phyloP scores from a whole-genome alignment of 176 grass and related monocot species.

The Ensete ventricosum region DNA sequence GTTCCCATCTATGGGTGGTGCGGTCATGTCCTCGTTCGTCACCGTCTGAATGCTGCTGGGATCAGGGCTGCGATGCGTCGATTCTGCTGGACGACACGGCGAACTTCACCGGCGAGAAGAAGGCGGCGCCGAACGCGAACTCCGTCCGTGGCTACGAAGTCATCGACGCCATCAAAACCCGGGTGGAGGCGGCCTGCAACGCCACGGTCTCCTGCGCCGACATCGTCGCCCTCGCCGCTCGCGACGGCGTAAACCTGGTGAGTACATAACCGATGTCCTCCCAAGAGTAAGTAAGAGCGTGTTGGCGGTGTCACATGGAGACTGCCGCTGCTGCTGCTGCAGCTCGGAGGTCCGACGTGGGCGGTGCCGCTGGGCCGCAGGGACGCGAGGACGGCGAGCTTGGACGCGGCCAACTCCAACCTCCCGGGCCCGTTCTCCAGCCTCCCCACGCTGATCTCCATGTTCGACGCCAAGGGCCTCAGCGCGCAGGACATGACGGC shows the following conservation, averaged over 20 bases:
- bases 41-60: neutral
- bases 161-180: conserved; percentile 8
- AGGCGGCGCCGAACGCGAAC: neutral
- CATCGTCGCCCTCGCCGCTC: conserved; percentile 8
- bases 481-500: conserved; percentile 5
- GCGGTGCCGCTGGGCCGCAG: neutral
- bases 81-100: conserved; percentile 7
- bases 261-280: neutral
- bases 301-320: neutral
- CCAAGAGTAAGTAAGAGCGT: neutral
- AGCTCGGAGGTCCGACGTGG: neutral
- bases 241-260: conserved; percentile 1
- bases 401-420: neutral
- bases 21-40: neutral
- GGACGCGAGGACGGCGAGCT: conserved; percentile 5
- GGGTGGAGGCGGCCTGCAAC: neutral
- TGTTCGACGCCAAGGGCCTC: conserved; percentile 12
- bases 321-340: too few species aligned
- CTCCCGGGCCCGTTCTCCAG: neutral
- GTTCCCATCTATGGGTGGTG: neutral
- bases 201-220: conserved; percentile 15
- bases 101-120: conserved; percentile 1
- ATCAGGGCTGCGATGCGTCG: conserved; percentile 2
- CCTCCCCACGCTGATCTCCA: neutral
- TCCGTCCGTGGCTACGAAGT: conserved; percentile 2